These are phyloP conservation scores for Aspergillus sp. DNA, from an alignment of 2,329 filamentous ascomycete species.

Conservation along the genomic window DNA sequence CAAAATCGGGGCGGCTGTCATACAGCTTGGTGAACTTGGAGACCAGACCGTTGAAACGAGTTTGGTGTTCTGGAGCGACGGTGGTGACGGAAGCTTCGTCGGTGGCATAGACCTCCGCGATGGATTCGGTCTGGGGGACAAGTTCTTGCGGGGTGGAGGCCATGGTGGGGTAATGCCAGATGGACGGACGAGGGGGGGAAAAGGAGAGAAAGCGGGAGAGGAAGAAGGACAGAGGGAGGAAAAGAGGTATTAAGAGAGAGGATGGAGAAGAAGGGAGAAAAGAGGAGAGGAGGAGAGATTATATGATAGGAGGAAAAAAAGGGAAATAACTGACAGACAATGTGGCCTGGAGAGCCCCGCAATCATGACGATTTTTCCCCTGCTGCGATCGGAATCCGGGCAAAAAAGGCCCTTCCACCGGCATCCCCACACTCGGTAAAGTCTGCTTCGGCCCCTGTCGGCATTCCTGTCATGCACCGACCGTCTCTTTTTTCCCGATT, in stretches of 20 bases:
- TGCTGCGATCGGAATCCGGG: neutral
- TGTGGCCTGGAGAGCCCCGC: neutral
- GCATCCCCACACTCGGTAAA: neutral
- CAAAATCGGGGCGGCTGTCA: constrained; percentile 69
- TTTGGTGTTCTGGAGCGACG: constrained; percentile 63
- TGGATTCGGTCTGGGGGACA: constrained; percentile 71
- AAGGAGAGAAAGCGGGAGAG: neutral
- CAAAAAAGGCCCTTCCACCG: neutral
- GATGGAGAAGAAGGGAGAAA: neutral
- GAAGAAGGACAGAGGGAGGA: constrained; percentile 1
- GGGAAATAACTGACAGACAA: neutral
- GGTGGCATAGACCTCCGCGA: constrained; percentile 79
- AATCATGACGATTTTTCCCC: neutral
- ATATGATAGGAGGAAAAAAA: constrained; percentile 2
- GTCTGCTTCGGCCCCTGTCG: neutral
- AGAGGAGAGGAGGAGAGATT: neutral
- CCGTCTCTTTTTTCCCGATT: neutral
- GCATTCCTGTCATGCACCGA: neutral
- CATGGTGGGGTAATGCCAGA: constrained; percentile 29
- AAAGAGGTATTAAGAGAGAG: neutral
- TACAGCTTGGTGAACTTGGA: constrained; percentile 69
- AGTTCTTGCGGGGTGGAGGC: constrained; percentile 37
- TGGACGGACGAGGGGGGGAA: constrained; percentile 1
- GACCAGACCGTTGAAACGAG: constrained; percentile 74
- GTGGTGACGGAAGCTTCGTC: constrained; percentile 73